A percentile compares a stretch with the other conserved stretches of the same genome.
phyloP scores from a whole-genome alignment of 2,329 filamentous ascomycete genomes.

The Talaromyces piceae region DNA sequence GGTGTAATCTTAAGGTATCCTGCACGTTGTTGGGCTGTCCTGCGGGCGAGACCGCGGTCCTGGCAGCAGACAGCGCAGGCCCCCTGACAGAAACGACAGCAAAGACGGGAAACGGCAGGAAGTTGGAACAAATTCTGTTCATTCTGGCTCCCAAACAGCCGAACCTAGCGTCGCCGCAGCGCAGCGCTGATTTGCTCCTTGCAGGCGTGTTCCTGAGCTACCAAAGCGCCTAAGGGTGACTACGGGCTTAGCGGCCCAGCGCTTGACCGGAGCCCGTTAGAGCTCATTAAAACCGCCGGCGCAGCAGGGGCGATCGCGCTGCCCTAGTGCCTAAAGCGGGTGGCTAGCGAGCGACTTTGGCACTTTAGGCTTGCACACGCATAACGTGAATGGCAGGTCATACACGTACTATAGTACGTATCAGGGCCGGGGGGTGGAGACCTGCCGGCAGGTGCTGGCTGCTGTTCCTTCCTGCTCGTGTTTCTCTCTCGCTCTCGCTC shows the following conservation, averaged over 20 bases:
- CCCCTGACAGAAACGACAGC: no score
- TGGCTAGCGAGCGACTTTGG: no score
- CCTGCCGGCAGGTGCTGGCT: constrained; percentile 9
- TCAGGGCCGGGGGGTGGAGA: no score
- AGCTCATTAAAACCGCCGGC: neutral
- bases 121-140: no score
- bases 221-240: neutral
- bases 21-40: no score
- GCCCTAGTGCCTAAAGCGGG: constrained; percentile 18
- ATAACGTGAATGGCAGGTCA: no score
- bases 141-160: neutral
- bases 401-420: no score
- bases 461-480: constrained; percentile 2
- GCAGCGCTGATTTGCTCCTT: neutral
- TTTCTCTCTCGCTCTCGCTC: constrained; percentile 9
- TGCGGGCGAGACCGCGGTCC: no score
- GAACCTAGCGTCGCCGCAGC: neutral
- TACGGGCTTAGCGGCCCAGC: neutral
- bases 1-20: no score
- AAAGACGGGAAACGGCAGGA: no score
- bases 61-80: no score
- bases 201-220: neutral
- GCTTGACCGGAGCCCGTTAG: constrained; percentile 9
- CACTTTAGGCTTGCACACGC: no score
- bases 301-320: constrained; percentile 1